Percentiles rank a stretch among this genome's conserved stretches.
These are phyloP conservation scores for Lentinula sp. DNA, from an alignment of 768 basidiomycete genomes.

Conservation along the genomic window DNA sequence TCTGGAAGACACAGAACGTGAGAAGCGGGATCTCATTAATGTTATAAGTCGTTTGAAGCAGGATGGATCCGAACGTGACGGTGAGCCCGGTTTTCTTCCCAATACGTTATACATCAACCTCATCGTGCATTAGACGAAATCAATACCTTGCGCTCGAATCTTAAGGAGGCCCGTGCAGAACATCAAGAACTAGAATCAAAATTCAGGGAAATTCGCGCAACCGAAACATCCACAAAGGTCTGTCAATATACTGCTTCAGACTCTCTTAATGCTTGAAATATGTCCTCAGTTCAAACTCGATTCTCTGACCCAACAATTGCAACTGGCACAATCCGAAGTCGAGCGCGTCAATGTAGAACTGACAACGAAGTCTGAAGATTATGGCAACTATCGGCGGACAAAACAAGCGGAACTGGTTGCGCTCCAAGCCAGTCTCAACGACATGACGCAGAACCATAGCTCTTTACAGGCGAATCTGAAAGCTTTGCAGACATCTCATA, in stretches of 20 bases:
- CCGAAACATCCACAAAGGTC: slow-evolving; percentile 75
- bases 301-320: slow-evolving; percentile 74
- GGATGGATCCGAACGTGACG: slow-evolving; percentile 67
- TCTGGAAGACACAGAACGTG: slow-evolving; percentile 74
- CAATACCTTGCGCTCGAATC: slow-evolving; percentile 55
- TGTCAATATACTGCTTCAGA: slow-evolving; percentile 9
- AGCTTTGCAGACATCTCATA: slow-evolving; percentile 66
- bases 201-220: slow-evolving; percentile 66
- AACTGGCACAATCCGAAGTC: slow-evolving; percentile 71
- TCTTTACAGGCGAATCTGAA: slow-evolving; percentile 66
- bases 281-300: slow-evolving; percentile 74
- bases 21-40: slow-evolving; percentile 84
- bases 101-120: neutral
- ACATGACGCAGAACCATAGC: slow-evolving; percentile 59
- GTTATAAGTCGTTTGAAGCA: slow-evolving; percentile 81
- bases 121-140: slow-evolving; percentile 53
- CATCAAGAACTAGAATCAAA: slow-evolving; percentile 61
- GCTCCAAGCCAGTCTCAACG: slow-evolving; percentile 74
- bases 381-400: slow-evolving; percentile 71
- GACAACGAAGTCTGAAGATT: slow-evolving; percentile 71
- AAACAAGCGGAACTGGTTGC: slow-evolving; percentile 75
- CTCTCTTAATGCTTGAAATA: neutral
- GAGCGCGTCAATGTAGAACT: slow-evolving; percentile 69
- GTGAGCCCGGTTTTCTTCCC: slow-evolving; percentile 31
- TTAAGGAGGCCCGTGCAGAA: slow-evolving; percentile 74